These are phyloP conservation scores for Phytophthora boehmeriae DNA, from an alignment of 352 stramenopile genomes.

Conservation along the genomic window DNA sequence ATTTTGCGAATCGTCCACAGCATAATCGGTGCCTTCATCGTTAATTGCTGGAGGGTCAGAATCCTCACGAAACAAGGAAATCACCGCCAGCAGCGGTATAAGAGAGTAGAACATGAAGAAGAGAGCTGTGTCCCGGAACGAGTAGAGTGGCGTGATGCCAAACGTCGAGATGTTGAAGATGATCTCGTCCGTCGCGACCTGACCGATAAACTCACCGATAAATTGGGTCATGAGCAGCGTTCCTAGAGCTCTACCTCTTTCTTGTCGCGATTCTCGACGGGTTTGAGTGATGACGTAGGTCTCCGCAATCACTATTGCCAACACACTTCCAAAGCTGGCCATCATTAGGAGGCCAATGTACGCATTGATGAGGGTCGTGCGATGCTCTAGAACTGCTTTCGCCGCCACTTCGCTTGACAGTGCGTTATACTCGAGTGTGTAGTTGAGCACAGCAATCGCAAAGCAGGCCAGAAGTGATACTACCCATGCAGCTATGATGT, in stretches of 20 bases:
- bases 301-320: constrained; percentile 55
- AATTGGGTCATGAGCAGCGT: constrained; percentile 63
- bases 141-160: constrained; percentile 47
- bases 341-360: constrained; percentile 54
- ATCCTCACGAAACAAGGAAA: constrained; percentile 51
- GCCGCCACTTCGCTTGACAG: constrained; percentile 25
- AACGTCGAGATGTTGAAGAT: constrained; percentile 59
- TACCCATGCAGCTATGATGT: constrained; percentile 59
- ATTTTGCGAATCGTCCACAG: constrained; percentile 4
- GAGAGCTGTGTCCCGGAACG: constrained; percentile 49
- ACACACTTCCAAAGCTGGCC: constrained; percentile 53
- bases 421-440: constrained; percentile 51
- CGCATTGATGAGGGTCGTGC: constrained; percentile 38
- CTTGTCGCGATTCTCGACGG: constrained; percentile 43
- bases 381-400: constrained; percentile 20
- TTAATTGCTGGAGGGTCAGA: constrained; percentile 32
- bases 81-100: constrained; percentile 39
- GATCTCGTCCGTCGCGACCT: constrained; percentile 48
- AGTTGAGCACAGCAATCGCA: constrained; percentile 57
- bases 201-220: constrained; percentile 47
- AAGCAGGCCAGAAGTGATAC: constrained; percentile 53
- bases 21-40: constrained; percentile 20
- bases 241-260: constrained; percentile 43
- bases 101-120: constrained; percentile 59
- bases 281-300: constrained; percentile 66